These are phyloP conservation scores for Eucalyptus curtisii DNA, from an alignment of 345 rosid species.

Conservation along the genomic window DNA sequence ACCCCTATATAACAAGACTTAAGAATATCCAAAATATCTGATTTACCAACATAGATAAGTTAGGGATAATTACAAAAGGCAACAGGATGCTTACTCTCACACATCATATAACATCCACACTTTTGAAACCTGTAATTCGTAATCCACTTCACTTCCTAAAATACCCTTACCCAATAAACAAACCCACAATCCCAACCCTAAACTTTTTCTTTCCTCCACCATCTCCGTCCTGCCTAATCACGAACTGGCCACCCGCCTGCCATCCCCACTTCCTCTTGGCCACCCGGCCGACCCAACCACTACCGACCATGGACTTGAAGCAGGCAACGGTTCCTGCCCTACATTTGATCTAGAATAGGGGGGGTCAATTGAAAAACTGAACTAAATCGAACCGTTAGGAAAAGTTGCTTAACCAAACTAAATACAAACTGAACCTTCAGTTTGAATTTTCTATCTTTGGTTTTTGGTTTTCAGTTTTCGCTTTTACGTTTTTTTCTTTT, in stretches of 20 bases:
- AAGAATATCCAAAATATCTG: not conserved
- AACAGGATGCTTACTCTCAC: not conserved
- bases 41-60: not conserved
- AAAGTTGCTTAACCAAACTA: accelerated
- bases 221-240: not conserved
- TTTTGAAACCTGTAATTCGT: not conserved
- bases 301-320: not conserved
- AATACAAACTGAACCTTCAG: accelerated
- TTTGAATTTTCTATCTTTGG: no score
- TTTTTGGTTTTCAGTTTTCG: no score
- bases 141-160: not conserved
- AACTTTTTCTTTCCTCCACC: not conserved
- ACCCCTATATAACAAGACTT: not conserved
- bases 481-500: no score
- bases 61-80: not conserved
- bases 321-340: not conserved
- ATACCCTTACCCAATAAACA: not conserved
- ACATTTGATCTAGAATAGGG: not conserved
- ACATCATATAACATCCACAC: not conserved
- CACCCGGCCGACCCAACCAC: not conserved
- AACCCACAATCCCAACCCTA: not conserved
- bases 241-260: not conserved
- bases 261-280: not conserved
- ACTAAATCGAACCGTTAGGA: accelerated
- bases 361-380: no score